Evolutionary conservation across 441 rosid species (phyloP), one percentile per base, ranked within the genome.

Genomic region (Pelargonium myrrhifolium): DNA sequence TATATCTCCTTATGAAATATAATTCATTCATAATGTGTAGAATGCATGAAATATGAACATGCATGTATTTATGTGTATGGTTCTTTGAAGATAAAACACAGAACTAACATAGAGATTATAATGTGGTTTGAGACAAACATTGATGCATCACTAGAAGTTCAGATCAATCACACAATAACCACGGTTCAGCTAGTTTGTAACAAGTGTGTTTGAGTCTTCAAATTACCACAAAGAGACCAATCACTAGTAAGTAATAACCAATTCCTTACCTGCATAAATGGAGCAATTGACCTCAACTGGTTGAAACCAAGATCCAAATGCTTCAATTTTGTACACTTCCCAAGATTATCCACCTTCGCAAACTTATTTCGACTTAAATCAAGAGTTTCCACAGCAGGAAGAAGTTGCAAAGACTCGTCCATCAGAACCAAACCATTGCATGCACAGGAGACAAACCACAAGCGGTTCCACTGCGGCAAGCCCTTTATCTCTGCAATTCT

Each of bases 331-430:
- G 82, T 77, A 73, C 95, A 91, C 77, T 81, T 88, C 65, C 90
- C 71, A 45, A 93, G 88, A 80, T 88, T 91, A 86, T 91, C 95
- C 72, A 91, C 83, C 81, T 87, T 93, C 0, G 88, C 81, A 74
- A 93, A 89, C 86, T 83, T 88, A 83, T 93, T 93, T 60, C 97
- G 82, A 77, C 99, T 93, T 74, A 93, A 82, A 83, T 93, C 99
- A 71, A 91, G 96, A 24, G 90, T 88, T 86, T 88, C 96, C 66
- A 92, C 95, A 56, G 85, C 88, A 68, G 99, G 96, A 64, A 93
- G 99, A 75, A 93, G 99, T 70, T 89, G 97, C 86, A 93, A 80
- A n/a, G 97, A 91, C 76, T 91, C 99, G 67, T 93, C 99, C 99
- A 93, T 93, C 77, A 93, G 70, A 79, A 93, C 81, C 88, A 93